These are phyloP conservation scores for Zea mays DNA, from an alignment of 176 grass and related monocot species.

Conservation along the genomic window Zm-B73-REFERENCE-NAM-5.0 NC_050099.1:45963001-45963500, in stretches of 20 bases:
- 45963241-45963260: slow-evolving; percentile 54
- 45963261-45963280: slow-evolving; percentile 56
- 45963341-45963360: slow-evolving; percentile 43
- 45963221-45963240: slow-evolving; percentile 85
- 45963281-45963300: slow-evolving; percentile 81
- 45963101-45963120: slow-evolving; percentile 72
- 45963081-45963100: slow-evolving; percentile 46
- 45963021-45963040: slow-evolving; percentile 67
- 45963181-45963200: slow-evolving; percentile 96
- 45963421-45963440: slow-evolving; percentile 82
- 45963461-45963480: slow-evolving; percentile 54
- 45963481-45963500: slow-evolving; percentile 49
- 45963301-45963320: slow-evolving; percentile 75
- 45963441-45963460: slow-evolving; percentile 78
- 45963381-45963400: slow-evolving; percentile 25
- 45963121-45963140: slow-evolving; percentile 76
- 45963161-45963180: slow-evolving; percentile 58
- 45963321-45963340: slow-evolving; percentile 54
- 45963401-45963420: slow-evolving; percentile 64
- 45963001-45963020: slow-evolving; percentile 86
- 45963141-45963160: slow-evolving; percentile 69
- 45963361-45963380: slow-evolving; percentile 34
- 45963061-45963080: slow-evolving; percentile 58
- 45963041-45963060: slow-evolving; percentile 67
- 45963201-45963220: slow-evolving; percentile 98